Evolutionary conservation across 805 yeast species (phyloP).

Genomic region (Zygosaccharomyces bailii): DNA sequence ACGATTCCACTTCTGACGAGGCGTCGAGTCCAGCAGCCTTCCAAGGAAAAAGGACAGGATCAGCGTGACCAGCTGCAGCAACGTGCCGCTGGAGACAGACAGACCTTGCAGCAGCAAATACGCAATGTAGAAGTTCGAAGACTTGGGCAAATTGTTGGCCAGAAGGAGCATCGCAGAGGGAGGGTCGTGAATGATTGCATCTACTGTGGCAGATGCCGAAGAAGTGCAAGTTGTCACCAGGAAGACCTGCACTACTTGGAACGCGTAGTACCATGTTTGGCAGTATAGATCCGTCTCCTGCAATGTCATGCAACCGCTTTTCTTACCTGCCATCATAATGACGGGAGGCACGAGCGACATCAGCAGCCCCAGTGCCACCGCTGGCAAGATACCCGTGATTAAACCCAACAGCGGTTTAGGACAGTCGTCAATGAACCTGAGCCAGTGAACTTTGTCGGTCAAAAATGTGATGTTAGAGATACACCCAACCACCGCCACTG

Average conservation of each 20-base stretch:
- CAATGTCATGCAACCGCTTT: slow-evolving; percentile 66
- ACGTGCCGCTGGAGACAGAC: slow-evolving; percentile 66
- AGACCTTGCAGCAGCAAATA: slow-evolving; percentile 82
- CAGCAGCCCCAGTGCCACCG: slow-evolving; percentile 72
- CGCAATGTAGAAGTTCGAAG: slow-evolving; percentile 85
- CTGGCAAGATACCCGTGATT: slow-evolving; percentile 83
- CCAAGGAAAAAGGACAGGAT: slow-evolving; percentile 70
- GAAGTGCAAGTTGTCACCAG: slow-evolving; percentile 81
- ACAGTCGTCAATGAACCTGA: slow-evolving; percentile 69
- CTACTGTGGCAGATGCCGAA: slow-evolving; percentile 71
- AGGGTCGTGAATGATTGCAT: slow-evolving; percentile 66
- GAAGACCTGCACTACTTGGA: slow-evolving; percentile 87
- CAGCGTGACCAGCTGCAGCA: slow-evolving; percentile 72
- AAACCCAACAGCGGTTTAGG: slow-evolving; percentile 73
- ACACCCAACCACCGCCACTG: slow-evolving; percentile 96
- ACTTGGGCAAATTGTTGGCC: slow-evolving; percentile 76
- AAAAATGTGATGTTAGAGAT: slow-evolving; percentile 81
- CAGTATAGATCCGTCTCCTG: slow-evolving; percentile 77
- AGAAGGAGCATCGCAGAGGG: slow-evolving; percentile 66
- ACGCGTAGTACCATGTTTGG: slow-evolving; percentile 85
- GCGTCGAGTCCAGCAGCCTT: slow-evolving; percentile 73
- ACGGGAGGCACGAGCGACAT: slow-evolving; percentile 86
- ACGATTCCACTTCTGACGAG: slow-evolving; percentile 88
- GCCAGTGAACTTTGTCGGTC: slow-evolving; percentile 67
- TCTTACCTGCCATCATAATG: slow-evolving; percentile 70